Evolutionary conservation across 2,329 filamentous ascomycete genomes (phyloP).

Genomic region (Erysiphe neolycopersici): DNA sequence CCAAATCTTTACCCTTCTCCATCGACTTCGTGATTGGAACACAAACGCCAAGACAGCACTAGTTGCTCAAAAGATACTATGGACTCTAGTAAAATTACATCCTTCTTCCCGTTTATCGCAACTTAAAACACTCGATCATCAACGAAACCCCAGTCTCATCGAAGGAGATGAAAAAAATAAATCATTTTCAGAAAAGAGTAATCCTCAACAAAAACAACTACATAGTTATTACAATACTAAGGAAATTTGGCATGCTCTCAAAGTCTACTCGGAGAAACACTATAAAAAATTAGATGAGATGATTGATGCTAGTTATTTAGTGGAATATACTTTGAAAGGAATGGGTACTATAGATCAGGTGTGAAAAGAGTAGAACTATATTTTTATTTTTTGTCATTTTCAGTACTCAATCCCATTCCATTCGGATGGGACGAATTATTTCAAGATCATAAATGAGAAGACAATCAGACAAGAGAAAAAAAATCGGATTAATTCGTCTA

Average conservation of each 20-base stretch:
- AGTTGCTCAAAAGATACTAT: constrained; percentile 65
- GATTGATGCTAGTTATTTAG: constrained; percentile 77
- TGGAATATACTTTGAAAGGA: constrained; percentile 78
- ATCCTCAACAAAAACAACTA: background rate
- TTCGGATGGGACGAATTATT: too few relatives aligned
- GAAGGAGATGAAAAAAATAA: background rate
- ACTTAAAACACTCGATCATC: constrained; percentile 31
- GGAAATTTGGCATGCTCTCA: constrained; percentile 67
- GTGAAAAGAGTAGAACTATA: too few relatives aligned
- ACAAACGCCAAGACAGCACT: constrained; percentile 71
- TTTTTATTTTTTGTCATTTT: too few relatives aligned
- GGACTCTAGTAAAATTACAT: constrained; percentile 54
- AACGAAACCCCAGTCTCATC: constrained; percentile 17
- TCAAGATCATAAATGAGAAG: too few relatives aligned
- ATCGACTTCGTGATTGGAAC: constrained; percentile 85
- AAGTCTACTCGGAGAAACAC: constrained; percentile 77
- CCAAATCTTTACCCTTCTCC: constrained; percentile 59
- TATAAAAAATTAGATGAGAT: constrained; percentile 74
- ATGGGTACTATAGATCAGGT: constrained; percentile 36
- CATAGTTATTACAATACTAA: constrained; percentile 31
- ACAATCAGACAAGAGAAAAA: too few relatives aligned
- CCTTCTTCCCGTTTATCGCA: constrained; percentile 51
- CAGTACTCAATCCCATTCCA: too few relatives aligned
- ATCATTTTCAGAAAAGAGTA: too few relatives aligned
- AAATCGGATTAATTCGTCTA: too few relatives aligned